A percentile compares a stretch with the other conserved stretches of the same genome.
These are phyloP conservation scores for Chalciporus chontae DNA, from an alignment of 768 basidiomycete species.

Conservation along the genomic window DNA sequence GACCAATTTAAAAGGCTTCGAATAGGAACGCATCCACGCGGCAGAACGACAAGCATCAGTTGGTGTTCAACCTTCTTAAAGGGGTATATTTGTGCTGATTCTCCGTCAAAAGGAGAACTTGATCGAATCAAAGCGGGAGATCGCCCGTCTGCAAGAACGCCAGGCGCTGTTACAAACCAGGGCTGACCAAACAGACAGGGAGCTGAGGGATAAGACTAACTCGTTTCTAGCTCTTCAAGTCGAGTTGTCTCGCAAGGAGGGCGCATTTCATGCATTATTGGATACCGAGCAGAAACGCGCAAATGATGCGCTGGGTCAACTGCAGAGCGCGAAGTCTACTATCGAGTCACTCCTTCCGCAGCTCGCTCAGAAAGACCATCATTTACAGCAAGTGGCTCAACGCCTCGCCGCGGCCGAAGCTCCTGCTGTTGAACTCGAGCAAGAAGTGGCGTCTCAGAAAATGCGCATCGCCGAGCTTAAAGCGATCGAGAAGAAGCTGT, in stretches of 20 bases:
- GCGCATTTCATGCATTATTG: conserved; percentile 19
- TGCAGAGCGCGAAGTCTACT: conserved; percentile 17
- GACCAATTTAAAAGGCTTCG: not conserved
- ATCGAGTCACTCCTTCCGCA: conserved; percentile 20
- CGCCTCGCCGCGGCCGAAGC: conserved; percentile 23
- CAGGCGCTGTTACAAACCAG: conserved; percentile 15
- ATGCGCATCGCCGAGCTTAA: conserved; percentile 26
- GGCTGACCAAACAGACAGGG: conserved; percentile 12
- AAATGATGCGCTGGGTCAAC: conserved; percentile 17
- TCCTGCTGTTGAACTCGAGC: conserved; percentile 23
- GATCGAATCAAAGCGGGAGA: conserved; percentile 14
- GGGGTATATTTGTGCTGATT: not conserved
- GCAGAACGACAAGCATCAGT: conserved; percentile 17
- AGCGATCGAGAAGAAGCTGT: conserved; percentile 27
- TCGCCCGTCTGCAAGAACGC: conserved; percentile 19
- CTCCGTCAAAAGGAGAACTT: conserved; percentile 13
- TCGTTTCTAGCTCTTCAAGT: conserved; percentile 17
- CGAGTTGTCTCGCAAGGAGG: conserved; percentile 26
- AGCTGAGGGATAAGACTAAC: conserved; percentile 6
- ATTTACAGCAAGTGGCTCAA: conserved; percentile 18
- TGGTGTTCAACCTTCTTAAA: conserved; percentile 2
- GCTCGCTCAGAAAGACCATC: conserved; percentile 18
- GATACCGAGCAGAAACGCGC: conserved; percentile 21
- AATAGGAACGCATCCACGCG: conserved; percentile 23
- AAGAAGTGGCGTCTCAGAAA: conserved; percentile 23